Percentiles rank a stretch among this genome's conserved stretches.
These are phyloP conservation scores for Allodekkera sacchari DNA, from an alignment of 805 yeast species.

Conservation along the genomic window DNA sequence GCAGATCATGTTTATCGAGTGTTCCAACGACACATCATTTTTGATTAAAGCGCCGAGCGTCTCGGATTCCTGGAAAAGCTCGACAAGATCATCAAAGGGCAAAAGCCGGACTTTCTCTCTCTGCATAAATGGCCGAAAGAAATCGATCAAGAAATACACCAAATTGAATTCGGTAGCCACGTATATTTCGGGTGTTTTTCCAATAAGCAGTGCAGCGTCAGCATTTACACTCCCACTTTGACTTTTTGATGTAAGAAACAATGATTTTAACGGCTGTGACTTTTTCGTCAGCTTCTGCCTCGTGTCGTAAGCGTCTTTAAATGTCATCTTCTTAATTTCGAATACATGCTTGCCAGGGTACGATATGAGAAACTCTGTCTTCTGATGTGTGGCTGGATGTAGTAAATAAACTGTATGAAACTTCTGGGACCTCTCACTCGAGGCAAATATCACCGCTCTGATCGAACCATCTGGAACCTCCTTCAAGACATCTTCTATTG, in stretches of 20 bases:
- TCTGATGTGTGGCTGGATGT: constrained; percentile 10
- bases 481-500: constrained; percentile 4
- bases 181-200: constrained; percentile 29
- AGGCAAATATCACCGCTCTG: constrained; percentile 13
- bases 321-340: constrained; percentile 32
- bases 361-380: constrained; percentile 11
- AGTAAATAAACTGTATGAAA: constrained; percentile 7
- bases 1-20: constrained; percentile 26
- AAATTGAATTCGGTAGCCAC: constrained; percentile 34
- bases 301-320: constrained; percentile 26
- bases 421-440: not conserved
- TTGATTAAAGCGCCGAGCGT: constrained; percentile 13
- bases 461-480: constrained; percentile 6
- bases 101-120: constrained; percentile 25
- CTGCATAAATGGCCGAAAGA: constrained; percentile 22
- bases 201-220: constrained; percentile 30
- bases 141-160: constrained; percentile 30
- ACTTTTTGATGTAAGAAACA: constrained; percentile 17
- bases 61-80: constrained; percentile 21
- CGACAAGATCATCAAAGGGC: constrained; percentile 35
- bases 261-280: constrained; percentile 32
- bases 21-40: constrained; percentile 18
- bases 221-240: constrained; percentile 11
- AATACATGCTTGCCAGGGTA: constrained; percentile 18
- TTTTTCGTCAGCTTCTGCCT: constrained; percentile 22